Conservation (phyloP, 495 filamentous ascomycete species). For the Antarctomyces pellizariae region DNA sequence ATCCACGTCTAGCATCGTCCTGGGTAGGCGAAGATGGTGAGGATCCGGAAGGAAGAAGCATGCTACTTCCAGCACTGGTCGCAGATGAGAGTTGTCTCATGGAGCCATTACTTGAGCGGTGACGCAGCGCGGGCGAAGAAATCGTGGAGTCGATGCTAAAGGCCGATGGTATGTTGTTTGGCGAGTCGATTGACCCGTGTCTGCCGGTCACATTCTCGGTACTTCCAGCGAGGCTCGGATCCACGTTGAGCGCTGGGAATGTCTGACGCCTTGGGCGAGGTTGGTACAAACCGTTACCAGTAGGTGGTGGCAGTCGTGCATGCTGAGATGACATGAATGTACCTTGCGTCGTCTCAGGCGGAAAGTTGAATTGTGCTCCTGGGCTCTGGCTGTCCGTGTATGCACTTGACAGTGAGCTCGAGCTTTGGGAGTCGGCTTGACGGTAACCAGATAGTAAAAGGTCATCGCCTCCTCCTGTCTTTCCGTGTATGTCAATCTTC, state of each 20-base stretch:
- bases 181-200: too few relatives aligned
- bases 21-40: slow-evolving; percentile 50
- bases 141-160: slow-evolving; percentile 30
- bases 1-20: slow-evolving; percentile 68
- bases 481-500: slow-evolving; percentile 38
- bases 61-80: slow-evolving; percentile 17
- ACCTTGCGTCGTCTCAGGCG: slow-evolving; percentile 45
- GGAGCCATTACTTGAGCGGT: slow-evolving; percentile 28
- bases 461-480: slow-evolving; percentile 16
- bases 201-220: too few relatives aligned
- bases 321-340: slow-evolving; percentile 47
- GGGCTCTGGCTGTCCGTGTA: slow-evolving; percentile 50
- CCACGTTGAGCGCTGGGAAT: slow-evolving; percentile 46
- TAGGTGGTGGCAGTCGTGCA: slow-evolving; percentile 30
- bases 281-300: slow-evolving; percentile 32
- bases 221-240: too few relatives aligned
- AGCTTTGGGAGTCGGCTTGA: slow-evolving; percentile 29
- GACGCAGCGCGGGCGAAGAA: slow-evolving; percentile 24
- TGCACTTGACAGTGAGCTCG: slow-evolving; percentile 28
- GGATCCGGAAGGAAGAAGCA: slow-evolving; percentile 19
- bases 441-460: slow-evolving; percentile 26
- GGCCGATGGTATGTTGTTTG: slow-evolving; percentile 39
- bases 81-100: slow-evolving; percentile 21
- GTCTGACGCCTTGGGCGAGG: slow-evolving; percentile 84
- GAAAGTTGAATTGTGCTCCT: slow-evolving; percentile 60